These are phyloP conservation scores for Chrysochromulina parva DNA, from an alignment of 78 protist genomes.

Conservation along the genomic window DNA sequence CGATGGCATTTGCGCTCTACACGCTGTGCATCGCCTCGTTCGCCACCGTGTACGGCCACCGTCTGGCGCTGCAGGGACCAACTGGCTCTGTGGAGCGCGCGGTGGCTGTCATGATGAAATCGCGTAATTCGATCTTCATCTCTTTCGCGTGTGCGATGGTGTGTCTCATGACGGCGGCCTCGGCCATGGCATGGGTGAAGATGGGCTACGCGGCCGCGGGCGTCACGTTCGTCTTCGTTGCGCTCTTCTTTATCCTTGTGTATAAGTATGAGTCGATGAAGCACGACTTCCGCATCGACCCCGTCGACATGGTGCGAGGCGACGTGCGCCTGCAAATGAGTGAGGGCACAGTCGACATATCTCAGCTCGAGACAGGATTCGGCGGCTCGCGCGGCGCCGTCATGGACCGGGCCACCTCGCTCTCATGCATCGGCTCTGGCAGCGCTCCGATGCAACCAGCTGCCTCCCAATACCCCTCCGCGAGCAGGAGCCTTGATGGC, in stretches of 20 bases:
- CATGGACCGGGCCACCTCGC: too few species aligned
- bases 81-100: neutral
- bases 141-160: neutral
- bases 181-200: neutral
- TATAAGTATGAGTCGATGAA: neutral
- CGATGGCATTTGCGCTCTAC: neutral
- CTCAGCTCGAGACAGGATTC: neutral
- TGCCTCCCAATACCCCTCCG: too few species aligned
- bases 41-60: conserved; percentile 16
- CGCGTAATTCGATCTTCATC: neutral
- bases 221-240: neutral
- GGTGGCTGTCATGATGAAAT: conserved; percentile 14
- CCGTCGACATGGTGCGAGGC: neutral
- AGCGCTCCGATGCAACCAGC: too few species aligned
- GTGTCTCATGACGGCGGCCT: neutral
- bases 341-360: neutral
- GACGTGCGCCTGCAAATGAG: neutral
- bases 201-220: neutral
- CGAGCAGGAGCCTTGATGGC: too few species aligned
- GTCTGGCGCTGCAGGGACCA: conserved; percentile 18
- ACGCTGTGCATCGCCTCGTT: neutral
- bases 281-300: neutral
- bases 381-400: too few species aligned
- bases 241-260: neutral
- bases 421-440: too few species aligned